A percentile compares a stretch with the other conserved stretches of the same genome.
Conservation (phyloP, 495 filamentous ascomycete genomes). For the Podospora conica region DNA sequence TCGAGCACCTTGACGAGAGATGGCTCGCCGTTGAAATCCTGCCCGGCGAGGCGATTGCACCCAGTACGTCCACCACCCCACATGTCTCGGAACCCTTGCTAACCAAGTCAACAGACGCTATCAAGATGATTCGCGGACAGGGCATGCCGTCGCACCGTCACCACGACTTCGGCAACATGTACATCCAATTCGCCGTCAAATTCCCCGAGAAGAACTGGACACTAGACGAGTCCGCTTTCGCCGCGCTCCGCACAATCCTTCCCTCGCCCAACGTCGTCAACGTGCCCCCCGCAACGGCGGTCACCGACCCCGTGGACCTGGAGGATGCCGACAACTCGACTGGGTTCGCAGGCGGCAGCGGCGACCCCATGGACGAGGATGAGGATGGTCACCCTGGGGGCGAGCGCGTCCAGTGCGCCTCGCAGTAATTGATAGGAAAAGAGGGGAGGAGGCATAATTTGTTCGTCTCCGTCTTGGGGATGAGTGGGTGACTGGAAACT, state of each 20-base stretch:
- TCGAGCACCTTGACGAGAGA: slow-evolving; percentile 96
- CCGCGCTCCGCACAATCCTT: slow-evolving; percentile 71
- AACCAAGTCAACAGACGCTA: slow-evolving; percentile 52
- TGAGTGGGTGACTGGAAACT: background rate
- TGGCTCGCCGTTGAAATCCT: slow-evolving; percentile 89
- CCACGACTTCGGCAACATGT: slow-evolving; percentile 94
- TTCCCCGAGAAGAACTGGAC: slow-evolving; percentile 74
- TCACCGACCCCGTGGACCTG: slow-evolving; percentile 77
- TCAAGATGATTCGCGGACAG: slow-evolving; percentile 94
- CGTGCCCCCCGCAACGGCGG: slow-evolving; percentile 67
- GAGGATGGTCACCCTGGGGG: slow-evolving; percentile 66
- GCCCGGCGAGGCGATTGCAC: slow-evolving; percentile 88
- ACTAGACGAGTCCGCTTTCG: slow-evolving; percentile 47
- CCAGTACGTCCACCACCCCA: slow-evolving; percentile 58
- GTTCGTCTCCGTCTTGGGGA: background rate
- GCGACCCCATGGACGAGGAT: slow-evolving; percentile 62
- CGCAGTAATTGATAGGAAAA: slow-evolving; percentile 61
- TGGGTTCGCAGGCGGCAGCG: slow-evolving; percentile 62
- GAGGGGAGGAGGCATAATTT: slow-evolving; percentile 2
- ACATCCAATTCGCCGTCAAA: slow-evolving; percentile 95
- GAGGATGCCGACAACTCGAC: slow-evolving; percentile 64
- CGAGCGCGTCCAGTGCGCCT: slow-evolving; percentile 95
- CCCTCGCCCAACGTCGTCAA: slow-evolving; percentile 58
- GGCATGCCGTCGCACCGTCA: slow-evolving; percentile 97
- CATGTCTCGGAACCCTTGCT: slow-evolving; percentile 9